Base-by-base conservation (phyloP, 2,329 filamentous ascomycete species). In the Alternaria dauci region DNA sequence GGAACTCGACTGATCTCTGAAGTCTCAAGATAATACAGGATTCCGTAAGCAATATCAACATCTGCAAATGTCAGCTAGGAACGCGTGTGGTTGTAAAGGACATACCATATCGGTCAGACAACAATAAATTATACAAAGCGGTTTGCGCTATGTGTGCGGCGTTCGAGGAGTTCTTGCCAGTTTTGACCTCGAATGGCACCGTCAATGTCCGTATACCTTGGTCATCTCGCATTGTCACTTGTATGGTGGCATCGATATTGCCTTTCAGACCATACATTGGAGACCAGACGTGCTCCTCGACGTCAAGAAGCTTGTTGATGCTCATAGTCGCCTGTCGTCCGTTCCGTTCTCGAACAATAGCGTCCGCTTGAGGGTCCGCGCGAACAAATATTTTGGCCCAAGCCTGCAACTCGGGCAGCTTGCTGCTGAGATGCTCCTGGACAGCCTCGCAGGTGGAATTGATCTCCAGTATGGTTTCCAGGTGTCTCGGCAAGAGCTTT, bases 201-300 rank as follows among this genome's bases (percentile, higher is more conserved):
- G 94, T 94, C 63, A 98, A 82, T 5, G 87, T 91, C 62, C 87
- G 87, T 47, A 83, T 79, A 30, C 86, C 84, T n/a, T 85, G 81
- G 26, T 88, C 87, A 58, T 96, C 91, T 56, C 87, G 83, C 83
- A 97, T 91, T 0, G 87, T 88, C 16, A 95, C 91, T 80, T 99
- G 92, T 1, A 99, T 91, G 0, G 95, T 98, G 28, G 95, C 95
- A 80, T 99, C 95, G 61, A 99, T 95, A 70, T 98, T 99, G 30
- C 95, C 95, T 78, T 99, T 99, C 16, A 99, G 83, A 0, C 95
- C 95, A 75, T 96, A 99, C 88, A 93, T 94, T 0, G 95, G 95
- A 7, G 94, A 98, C 95, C 95, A 99, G 28, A 99, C 89, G 74
- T 98, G 95, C 78, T 99, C 95, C 76, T 99, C 95, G 9, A 99